Base-by-base conservation (phyloP, 2,329 filamentous ascomycete species). In the Drechslerella stenobrocha region DNA sequence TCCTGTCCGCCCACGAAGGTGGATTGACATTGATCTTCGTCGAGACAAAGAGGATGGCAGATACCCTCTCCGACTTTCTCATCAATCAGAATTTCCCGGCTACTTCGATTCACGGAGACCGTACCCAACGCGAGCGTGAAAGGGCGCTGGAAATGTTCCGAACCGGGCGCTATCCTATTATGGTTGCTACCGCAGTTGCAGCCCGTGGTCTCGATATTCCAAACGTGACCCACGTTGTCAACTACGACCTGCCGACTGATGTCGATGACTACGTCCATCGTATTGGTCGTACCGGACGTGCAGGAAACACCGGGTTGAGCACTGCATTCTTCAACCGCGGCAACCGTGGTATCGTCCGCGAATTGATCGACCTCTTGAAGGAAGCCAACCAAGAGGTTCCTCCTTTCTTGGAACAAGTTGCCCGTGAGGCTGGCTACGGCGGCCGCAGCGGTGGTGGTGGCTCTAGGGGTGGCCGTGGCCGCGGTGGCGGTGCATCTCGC, bases 301-400 rank as follows among this genome's bases (percentile, higher is more conserved):
- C 93, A 72, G 93, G 93, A 78, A 98, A 98, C 83, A 97, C 92
- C 74, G 93, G 93, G 87, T 87, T 96, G 73, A 89, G 93, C 3
- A 98, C 93, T 73, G 93, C 93, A 60, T 98, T 98, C 84, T 97
- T 98, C 87, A 98, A 98, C 84, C 92, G 93, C 76, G 92, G 92
- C 76, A 98, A 98, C 83, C 90, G 93, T 75, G 93, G 93, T 79
- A 90, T 98, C 73, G 93, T 97, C 71, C 88, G 93, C 73, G 93
- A 97, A 74, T 85, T 98, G 70, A 84, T 98, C 74, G 93, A 98
- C n/a, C 85, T 98, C 24, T 84, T 98, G 73, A 97, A 97, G 83
- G 93, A 98, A 79, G 93, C 93, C 72, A 95, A 98, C 81, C 93
- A 98, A 79, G 93, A 98, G 75, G 84, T 97, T 70, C 93, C 93